Percentiles rank a stretch among this genome's conserved stretches.
phyloP scores from a whole-genome alignment of 73 alveolate species.

The Paramecium biaurelia region DNA sequence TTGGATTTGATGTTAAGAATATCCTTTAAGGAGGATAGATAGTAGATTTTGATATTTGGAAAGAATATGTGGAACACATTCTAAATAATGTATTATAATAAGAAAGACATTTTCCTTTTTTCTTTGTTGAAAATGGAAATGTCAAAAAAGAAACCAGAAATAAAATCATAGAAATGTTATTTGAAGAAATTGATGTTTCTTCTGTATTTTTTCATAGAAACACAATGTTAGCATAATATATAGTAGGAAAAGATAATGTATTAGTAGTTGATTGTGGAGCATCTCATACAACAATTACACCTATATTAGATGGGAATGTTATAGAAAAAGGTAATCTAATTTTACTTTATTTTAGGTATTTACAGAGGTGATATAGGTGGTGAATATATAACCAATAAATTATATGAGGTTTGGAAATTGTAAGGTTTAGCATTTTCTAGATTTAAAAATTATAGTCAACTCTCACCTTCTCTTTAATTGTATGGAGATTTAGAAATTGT shows the following conservation, averaged over 20 bases:
- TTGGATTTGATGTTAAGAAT: slow-evolving; percentile 26
- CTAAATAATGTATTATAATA: neutral
- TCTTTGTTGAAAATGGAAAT: slow-evolving; percentile 46
- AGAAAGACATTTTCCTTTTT: slow-evolving; percentile 37
- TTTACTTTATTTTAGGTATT: neutral
- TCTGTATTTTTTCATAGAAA: slow-evolving; percentile 50
- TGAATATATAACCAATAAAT: slow-evolving; percentile 1
- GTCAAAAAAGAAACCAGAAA: slow-evolving; percentile 34
- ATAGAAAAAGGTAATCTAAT: slow-evolving; percentile 54
- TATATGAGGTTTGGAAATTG: slow-evolving; percentile 42
- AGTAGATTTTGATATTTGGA: slow-evolving; percentile 17
- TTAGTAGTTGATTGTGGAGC: slow-evolving; percentile 65
- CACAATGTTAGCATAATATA: slow-evolving; percentile 53
- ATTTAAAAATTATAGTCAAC: slow-evolving; percentile 33
- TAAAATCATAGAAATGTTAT: slow-evolving; percentile 47
- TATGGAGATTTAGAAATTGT: slow-evolving; percentile 56
- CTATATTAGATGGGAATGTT: slow-evolving; percentile 57
- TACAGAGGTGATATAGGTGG: slow-evolving; percentile 58
- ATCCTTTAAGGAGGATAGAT: neutral
- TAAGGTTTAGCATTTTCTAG: slow-evolving; percentile 19
- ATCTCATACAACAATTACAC: slow-evolving; percentile 45
- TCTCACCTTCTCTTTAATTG: slow-evolving; percentile 39
- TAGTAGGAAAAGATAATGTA: slow-evolving; percentile 56
- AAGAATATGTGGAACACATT: neutral
- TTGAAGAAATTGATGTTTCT: slow-evolving; percentile 56